These are phyloP conservation scores for Pinus taeda DNA, from an alignment of 75 land plant species.

Conservation along the genomic window DNA sequence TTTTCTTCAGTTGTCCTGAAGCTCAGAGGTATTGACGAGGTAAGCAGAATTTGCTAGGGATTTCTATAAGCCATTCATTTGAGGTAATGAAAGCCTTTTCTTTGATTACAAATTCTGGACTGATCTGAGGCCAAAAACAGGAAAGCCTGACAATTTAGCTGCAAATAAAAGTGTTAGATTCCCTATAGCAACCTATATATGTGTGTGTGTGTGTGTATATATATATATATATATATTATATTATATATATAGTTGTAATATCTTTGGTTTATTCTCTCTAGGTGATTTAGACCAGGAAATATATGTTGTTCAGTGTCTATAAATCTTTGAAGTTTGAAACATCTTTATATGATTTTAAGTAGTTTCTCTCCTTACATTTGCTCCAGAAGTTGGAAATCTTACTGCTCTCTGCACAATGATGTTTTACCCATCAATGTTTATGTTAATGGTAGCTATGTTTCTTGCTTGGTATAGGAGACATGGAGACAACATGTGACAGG, in stretches of 20 bases:
- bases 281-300: too few species aligned
- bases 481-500: constrained; percentile 96
- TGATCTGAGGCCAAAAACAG: too few species aligned
- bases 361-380: background rate
- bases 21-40: constrained; percentile 92
- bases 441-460: background rate
- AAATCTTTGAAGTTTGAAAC: background rate
- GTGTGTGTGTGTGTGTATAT: too few species aligned
- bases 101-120: background rate
- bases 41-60: constrained; percentile 7
- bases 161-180: too few species aligned
- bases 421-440: background rate
- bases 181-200: too few species aligned
- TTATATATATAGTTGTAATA: too few species aligned
- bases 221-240: too few species aligned
- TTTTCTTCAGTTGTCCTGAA: constrained; percentile 89
- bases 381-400: background rate
- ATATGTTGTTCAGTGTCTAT: background rate
- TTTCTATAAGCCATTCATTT: background rate
- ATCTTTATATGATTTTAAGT: background rate
- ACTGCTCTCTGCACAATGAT: background rate
- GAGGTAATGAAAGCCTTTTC: constrained; percentile 1
- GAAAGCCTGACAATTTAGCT: too few species aligned
- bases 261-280: too few species aligned
- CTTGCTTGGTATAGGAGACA: constrained; percentile 49